Percentiles rank a stretch among this genome's conserved stretches.
Evolutionary conservation across 2,329 filamentous ascomycete species (phyloP).

Genomic region (Fonsecaea erecta): DNA sequence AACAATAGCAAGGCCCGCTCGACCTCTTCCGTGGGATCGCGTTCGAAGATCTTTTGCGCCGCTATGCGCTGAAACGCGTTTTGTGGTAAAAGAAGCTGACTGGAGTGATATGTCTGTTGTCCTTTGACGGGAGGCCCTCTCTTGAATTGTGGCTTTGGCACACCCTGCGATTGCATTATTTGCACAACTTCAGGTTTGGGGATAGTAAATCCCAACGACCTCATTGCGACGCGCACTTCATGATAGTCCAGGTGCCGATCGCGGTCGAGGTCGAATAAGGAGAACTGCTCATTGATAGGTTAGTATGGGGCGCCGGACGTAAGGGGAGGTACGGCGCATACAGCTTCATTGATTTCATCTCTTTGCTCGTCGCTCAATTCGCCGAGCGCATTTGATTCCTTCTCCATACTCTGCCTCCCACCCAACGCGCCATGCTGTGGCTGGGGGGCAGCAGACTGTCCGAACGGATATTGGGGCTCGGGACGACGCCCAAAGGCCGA

Average conservation of each 20-base stretch:
- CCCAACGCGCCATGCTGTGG: constrained; percentile 48
- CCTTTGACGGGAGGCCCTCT: constrained; percentile 38
- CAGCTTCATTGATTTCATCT: constrained; percentile 91
- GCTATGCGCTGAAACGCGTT: constrained; percentile 75
- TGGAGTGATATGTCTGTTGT: constrained; percentile 57
- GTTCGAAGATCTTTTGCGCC: constrained; percentile 75
- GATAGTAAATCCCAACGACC: constrained; percentile 91
- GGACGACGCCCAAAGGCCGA: constrained; percentile 49
- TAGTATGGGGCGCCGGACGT: not conserved
- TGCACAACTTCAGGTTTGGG: constrained; percentile 82
- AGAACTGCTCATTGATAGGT: constrained; percentile 64
- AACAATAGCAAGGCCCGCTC: constrained; percentile 90
- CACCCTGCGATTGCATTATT: constrained; percentile 80
- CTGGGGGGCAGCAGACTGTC: constrained; percentile 47
- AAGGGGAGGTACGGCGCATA: constrained; percentile 49
- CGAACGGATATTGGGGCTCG: constrained; percentile 42
- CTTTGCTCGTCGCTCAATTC: constrained; percentile 82
- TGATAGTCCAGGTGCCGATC: constrained; percentile 95
- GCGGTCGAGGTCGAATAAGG: constrained; percentile 95
- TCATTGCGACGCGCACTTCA: constrained; percentile 94
- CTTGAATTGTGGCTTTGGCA: constrained; percentile 65
- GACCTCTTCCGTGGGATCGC: constrained; percentile 90
- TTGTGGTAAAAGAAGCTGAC: constrained; percentile 72
- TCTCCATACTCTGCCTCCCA: constrained; percentile 50
- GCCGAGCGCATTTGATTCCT: constrained; percentile 56